Percentiles rank a stretch among this genome's conserved stretches.
These are phyloP conservation scores for Trametes elegans DNA, from an alignment of 768 basidiomycete species.

Conservation along the genomic window DNA sequence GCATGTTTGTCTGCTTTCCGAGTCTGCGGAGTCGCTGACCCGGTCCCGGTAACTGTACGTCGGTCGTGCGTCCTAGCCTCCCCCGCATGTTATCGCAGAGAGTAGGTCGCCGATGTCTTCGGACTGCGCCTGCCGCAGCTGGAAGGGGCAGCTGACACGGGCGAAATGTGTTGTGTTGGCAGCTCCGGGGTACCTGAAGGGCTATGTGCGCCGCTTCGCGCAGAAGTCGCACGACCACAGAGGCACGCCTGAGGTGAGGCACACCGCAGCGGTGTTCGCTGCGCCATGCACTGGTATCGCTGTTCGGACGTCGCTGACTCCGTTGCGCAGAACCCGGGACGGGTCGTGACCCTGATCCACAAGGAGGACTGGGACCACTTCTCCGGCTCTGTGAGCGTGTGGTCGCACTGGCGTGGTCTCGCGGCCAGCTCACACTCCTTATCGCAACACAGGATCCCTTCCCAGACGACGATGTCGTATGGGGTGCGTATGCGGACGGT, in stretches of 20 bases:
- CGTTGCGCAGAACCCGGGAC: slow-evolving; percentile 63
- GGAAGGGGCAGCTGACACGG: too few species aligned
- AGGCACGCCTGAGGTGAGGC: slow-evolving; percentile 79
- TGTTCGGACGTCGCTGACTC: background rate
- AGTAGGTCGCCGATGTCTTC: too few species aligned
- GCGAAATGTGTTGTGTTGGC: background rate
- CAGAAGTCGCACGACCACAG: slow-evolving; percentile 92
- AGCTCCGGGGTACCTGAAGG: slow-evolving; percentile 86
- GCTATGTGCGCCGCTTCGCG: slow-evolving; percentile 87
- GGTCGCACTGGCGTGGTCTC: background rate
- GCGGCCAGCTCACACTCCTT: background rate
- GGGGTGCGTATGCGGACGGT: slow-evolving; percentile 52
- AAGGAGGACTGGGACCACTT: slow-evolving; percentile 85
- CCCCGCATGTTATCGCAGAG: slow-evolving; percentile 71
- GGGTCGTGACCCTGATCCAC: slow-evolving; percentile 88
- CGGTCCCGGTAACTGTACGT: too few species aligned
- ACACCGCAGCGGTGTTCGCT: background rate
- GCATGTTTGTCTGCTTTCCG: too few species aligned
- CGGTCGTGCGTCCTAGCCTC: slow-evolving; percentile 50
- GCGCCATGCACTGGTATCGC: background rate
- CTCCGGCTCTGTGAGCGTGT: slow-evolving; percentile 54
- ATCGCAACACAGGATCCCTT: slow-evolving; percentile 52
- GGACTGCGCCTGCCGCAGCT: too few species aligned
- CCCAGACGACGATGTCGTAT: slow-evolving; percentile 75
- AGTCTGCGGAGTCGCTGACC: too few species aligned